These are phyloP conservation scores for Populus simonii DNA, from an alignment of 345 rosid species.

Conservation along the genomic window DNA sequence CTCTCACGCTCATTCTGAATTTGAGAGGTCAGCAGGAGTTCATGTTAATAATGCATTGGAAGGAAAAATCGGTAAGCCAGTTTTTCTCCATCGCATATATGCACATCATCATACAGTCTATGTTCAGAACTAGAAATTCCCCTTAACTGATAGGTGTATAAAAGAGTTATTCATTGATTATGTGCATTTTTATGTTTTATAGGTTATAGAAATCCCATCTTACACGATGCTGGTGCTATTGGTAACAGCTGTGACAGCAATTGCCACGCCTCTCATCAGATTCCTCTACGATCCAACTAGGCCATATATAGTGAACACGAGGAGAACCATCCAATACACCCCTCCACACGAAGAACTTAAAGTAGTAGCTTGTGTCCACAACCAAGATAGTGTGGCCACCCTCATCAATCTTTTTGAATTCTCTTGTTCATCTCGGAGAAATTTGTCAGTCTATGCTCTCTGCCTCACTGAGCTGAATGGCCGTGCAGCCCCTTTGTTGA, in stretches of 20 bases:
- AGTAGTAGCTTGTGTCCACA: constrained; percentile 47
- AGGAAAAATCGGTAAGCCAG: constrained; percentile 50
- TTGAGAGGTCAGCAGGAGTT: constrained; percentile 68
- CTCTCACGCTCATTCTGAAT: constrained; percentile 57
- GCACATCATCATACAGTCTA: too few species aligned
- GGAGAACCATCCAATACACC: constrained; percentile 74
- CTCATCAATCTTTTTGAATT: constrained; percentile 55
- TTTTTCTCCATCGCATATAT: too few species aligned
- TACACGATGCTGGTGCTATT: constrained; percentile 48
- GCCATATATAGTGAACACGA: constrained; percentile 63
- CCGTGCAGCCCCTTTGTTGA: constrained; percentile 47
- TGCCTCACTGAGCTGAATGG: constrained; percentile 56
- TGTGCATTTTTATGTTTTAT: constrained; percentile 8
- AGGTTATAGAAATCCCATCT: constrained; percentile 30
- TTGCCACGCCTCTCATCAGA: constrained; percentile 45
- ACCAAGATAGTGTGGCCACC: constrained; percentile 37
- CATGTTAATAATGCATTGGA: constrained; percentile 50
- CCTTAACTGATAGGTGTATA: too few species aligned
- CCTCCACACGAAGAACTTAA: constrained; percentile 39
- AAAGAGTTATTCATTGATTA: too few species aligned
- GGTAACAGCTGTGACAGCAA: constrained; percentile 27
- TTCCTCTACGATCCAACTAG: constrained; percentile 64
- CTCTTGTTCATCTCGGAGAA: constrained; percentile 43
- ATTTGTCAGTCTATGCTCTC: constrained; percentile 46
- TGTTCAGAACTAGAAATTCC: too few species aligned